Evolutionary conservation across 1,284 basidiomycete species (phyloP).

Genomic region (Ustilago tritici): DNA sequence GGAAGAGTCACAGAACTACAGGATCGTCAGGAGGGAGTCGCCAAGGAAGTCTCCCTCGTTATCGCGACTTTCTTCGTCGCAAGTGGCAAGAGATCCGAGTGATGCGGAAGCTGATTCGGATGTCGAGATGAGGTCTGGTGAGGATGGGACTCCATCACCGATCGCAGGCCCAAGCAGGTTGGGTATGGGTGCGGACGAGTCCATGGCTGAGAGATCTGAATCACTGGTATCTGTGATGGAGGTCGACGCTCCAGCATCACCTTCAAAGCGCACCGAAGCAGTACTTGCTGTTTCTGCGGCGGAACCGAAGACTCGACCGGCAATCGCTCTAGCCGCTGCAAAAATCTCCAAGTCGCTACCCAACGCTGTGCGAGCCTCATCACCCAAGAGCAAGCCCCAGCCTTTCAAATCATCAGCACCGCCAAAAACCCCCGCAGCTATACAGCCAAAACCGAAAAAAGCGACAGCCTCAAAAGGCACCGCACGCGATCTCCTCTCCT

Average conservation of each 20-base stretch:
- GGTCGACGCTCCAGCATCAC: neutral
- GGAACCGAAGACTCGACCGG: neutral
- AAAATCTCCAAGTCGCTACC: neutral
- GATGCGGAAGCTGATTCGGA: neutral
- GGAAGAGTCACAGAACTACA: conserved; percentile 9
- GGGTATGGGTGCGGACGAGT: neutral
- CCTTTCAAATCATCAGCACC: neutral
- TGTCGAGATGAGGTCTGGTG: neutral
- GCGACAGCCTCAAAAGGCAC: conserved; percentile 5
- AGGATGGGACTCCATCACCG: neutral
- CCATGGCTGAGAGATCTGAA: neutral
- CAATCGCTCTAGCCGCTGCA: neutral
- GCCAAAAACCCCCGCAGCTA: neutral
- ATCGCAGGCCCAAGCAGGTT: neutral
- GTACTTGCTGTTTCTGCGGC: neutral
- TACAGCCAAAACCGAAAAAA: conserved; percentile 3
- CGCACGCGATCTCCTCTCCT: conserved; percentile 22
- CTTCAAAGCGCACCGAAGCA: neutral
- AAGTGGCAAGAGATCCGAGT: neutral
- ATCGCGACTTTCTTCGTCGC: conserved; percentile 5
- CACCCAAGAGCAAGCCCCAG: neutral
- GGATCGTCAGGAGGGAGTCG: conserved; percentile 12
- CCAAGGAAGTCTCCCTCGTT: conserved; percentile 8
- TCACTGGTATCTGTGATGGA: neutral
- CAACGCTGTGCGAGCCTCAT: neutral